phyloP scores from a whole-genome alignment of 139 green algal genomes.

The Picochlorum sp. region DNA sequence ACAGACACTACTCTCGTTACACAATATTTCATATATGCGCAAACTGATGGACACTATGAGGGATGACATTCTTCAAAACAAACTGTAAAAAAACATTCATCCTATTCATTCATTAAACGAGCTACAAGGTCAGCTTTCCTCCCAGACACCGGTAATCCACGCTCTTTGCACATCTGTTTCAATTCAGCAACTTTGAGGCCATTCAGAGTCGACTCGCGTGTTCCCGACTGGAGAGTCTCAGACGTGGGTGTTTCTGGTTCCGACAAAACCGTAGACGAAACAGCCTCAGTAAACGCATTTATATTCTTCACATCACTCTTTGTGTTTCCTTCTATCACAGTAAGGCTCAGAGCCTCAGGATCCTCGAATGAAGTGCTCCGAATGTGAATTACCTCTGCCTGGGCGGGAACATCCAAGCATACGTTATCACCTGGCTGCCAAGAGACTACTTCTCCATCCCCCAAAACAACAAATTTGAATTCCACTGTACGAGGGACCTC shows the following conservation, averaged over 20 bases:
- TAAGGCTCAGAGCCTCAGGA: not conserved
- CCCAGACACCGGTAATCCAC: slow-evolving; percentile 1
- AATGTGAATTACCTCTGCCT: not conserved
- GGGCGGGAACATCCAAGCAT: slow-evolving; percentile 14
- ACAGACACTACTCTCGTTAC: slow-evolving; percentile 25
- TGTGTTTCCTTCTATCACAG: not conserved
- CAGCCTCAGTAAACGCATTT: no score
- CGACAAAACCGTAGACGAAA: no score
- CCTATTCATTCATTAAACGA: not conserved
- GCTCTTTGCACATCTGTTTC: not conserved
- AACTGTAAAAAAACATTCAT: not conserved
- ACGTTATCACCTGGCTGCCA: slow-evolving; percentile 38
- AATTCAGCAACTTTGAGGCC: not conserved
- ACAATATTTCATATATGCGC: slow-evolving; percentile 51
- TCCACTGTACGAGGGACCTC: slow-evolving; percentile 26
- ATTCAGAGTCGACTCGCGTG: not conserved
- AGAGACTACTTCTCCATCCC: slow-evolving; percentile 8
- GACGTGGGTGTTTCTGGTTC: no score
- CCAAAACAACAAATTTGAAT: slow-evolving; percentile 38
- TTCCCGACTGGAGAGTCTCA: no score
- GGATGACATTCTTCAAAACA: not conserved
- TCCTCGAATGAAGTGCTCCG: not conserved
- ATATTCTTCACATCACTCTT: not conserved
- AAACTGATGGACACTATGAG: slow-evolving; percentile 26
- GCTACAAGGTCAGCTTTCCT: slow-evolving; percentile 13